Evolutionary conservation across 1,284 basidiomycete genomes (phyloP).

Genomic region (Flammula alnicola): DNA sequence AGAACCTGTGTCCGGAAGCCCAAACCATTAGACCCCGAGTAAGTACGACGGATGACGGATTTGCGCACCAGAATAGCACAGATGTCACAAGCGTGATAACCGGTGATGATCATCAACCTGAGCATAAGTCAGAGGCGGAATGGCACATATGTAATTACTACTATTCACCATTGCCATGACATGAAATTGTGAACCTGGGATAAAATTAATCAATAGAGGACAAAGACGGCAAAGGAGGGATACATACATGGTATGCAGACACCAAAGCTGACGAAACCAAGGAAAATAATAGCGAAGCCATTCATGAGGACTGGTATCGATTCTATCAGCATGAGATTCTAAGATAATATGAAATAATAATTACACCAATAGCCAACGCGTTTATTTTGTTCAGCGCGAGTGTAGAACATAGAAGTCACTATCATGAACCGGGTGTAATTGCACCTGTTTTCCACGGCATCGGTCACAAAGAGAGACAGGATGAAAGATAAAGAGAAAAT

Average conservation of each 20-base stretch:
- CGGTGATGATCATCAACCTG: conserved; percentile 79
- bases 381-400: conserved; percentile 72
- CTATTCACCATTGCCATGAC: conserved; percentile 50
- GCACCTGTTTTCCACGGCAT: no score
- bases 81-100: conserved; percentile 67
- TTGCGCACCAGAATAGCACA: conserved; percentile 54
- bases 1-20: conserved; percentile 54
- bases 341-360: conserved; percentile 19
- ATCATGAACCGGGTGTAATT: conserved; percentile 84
- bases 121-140: conserved; percentile 30
- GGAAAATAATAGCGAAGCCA: conserved; percentile 65
- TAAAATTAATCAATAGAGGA: conserved; percentile 1
- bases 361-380: conserved; percentile 80
- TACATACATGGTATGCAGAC: conserved; percentile 55
- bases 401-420: conserved; percentile 68
- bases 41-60: neutral
- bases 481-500: no score
- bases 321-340: conserved; percentile 12
- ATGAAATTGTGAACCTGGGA: conserved; percentile 37
- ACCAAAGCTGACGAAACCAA: conserved; percentile 75
- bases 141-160: neutral
- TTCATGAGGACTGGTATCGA: conserved; percentile 59
- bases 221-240: neutral
- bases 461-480: no score
- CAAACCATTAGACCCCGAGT: no score